A percentile compares a stretch with the other conserved stretches of the same genome.
These are phyloP conservation scores for Saturnispora hagleri DNA, from an alignment of 805 yeast species.

Conservation along the genomic window DNA sequence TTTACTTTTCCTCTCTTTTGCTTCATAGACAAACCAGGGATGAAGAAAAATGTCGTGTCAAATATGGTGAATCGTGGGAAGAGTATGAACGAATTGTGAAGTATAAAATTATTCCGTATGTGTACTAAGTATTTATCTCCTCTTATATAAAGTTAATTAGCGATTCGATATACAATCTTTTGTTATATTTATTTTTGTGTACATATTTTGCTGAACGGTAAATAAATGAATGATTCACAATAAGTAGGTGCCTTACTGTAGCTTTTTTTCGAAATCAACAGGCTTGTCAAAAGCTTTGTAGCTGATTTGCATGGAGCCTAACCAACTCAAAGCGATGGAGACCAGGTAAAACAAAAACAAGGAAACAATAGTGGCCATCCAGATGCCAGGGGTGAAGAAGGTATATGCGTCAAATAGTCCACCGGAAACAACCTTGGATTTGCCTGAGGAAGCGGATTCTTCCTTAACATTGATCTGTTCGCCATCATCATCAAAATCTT, in stretches of 20 bases:
- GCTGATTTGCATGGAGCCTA: slow-evolving; percentile 60
- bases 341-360: slow-evolving; percentile 49
- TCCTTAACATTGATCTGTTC: not conserved
- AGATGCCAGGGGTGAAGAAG: slow-evolving; percentile 73
- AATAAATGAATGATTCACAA: not conserved
- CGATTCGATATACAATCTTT: slow-evolving; percentile 11
- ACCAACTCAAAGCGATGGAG: slow-evolving; percentile 60
- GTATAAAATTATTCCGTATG: slow-evolving; percentile 80
- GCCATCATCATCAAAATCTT: not conserved
- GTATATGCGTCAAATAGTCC: slow-evolving; percentile 56
- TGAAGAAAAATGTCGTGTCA: slow-evolving; percentile 78
- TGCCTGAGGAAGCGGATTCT: not conserved
- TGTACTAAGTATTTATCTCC: slow-evolving; percentile 35
- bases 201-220: not conserved
- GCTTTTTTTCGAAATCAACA: slow-evolving; percentile 42
- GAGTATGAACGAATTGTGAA: slow-evolving; percentile 77
- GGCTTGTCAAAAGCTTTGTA: slow-evolving; percentile 77
- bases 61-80: slow-evolving; percentile 82
- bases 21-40: slow-evolving; percentile 87
- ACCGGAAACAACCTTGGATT: slow-evolving; percentile 16
- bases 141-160: not conserved
- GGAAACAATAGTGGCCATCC: slow-evolving; percentile 65
- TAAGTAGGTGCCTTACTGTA: slow-evolving; percentile 17
- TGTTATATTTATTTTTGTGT: not conserved
- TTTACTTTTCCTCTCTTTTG: slow-evolving; percentile 73